Evolutionary conservation across 305 asterid species (phyloP), one percentile per base, ranked within the genome.

Genomic region (Fraxinus latifolia): DNA sequence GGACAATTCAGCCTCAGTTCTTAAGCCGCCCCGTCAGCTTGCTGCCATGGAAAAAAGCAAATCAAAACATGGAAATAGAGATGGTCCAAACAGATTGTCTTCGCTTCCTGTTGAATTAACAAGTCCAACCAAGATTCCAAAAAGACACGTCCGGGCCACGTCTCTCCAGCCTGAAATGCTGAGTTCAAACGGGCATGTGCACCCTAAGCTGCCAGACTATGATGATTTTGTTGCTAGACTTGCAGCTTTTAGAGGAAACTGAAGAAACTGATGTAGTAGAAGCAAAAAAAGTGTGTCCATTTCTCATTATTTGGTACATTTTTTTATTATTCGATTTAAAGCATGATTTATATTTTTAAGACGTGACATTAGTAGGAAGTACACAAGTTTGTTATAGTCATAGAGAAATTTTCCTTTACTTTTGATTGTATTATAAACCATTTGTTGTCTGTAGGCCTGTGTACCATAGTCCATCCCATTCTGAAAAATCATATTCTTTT

Each of bases 131-230:
- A 92, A 87, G 78, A 62, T 67, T 21, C 77, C 83, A 4, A 86
- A 83, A 82, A 85, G 79, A 23, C 95, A 87, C 21, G 47, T 80
- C 14, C 87, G 98, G 17, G 81, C 95, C 2, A 29, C 90, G 71
- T 91, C 97, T 6, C 85, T 83, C 60, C 89, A 92, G 53, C 89
- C 93, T 0, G 93, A 87, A 9, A 17, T 81, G 75, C 55, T 84
- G 71, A 83, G 85, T 29, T 75, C 80, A 23, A 83, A 84, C 3
- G 87, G 84, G 17, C 95, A 90, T 53, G 91, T 89, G 86, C 98
- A 95, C 85, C 97, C 97, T 17, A 92, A 90, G 85, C 74, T 92
- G 77, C 97, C 95, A 2, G 96, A 95, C 19, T 95, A 94, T 6
- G 98, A 94, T 44, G 96, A 94, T 77, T 91, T 94, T 78, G 88